These are phyloP conservation scores for Bacidia gigantensis DNA, from an alignment of 495 filamentous ascomycete genomes.

Conservation along the genomic window DNA sequence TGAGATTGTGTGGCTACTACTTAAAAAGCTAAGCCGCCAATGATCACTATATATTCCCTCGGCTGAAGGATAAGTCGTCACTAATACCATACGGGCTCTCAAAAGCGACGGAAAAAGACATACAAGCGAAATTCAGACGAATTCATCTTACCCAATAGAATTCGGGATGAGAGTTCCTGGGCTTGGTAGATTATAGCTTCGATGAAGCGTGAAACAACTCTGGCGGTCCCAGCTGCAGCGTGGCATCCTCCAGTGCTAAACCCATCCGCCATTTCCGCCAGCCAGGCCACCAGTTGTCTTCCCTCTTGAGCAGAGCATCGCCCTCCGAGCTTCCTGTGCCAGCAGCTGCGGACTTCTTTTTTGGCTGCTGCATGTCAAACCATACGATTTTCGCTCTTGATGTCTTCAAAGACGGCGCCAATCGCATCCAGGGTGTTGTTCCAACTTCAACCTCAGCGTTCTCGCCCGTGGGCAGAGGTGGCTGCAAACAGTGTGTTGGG, in stretches of 20 bases:
- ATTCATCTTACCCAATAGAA: no score
- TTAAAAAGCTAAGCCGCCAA: no score
- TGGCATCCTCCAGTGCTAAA: slow-evolving; percentile 28
- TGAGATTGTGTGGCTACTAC: no score
- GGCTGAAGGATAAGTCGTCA: no score
- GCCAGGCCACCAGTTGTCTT: slow-evolving; percentile 33
- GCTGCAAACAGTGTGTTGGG: slow-evolving; percentile 27
- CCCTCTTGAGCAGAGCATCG: slow-evolving; percentile 7
- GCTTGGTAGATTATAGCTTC: not conserved
- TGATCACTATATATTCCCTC: no score
- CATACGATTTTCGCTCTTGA: slow-evolving; percentile 21
- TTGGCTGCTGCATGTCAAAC: slow-evolving; percentile 28
- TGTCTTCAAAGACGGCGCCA: slow-evolving; percentile 17
- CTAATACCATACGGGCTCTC: no score
- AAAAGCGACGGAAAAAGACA: no score
- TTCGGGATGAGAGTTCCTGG: no score
- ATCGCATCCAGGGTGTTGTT: slow-evolving; percentile 24
- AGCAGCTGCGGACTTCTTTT: slow-evolving; percentile 6
- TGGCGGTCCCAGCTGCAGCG: slow-evolving; percentile 24
- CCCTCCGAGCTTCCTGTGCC: slow-evolving; percentile 10
- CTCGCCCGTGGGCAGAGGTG: slow-evolving; percentile 29
- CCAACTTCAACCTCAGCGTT: slow-evolving; percentile 21
- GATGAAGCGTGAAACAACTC: slow-evolving; percentile 2
- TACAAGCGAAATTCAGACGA: no score
- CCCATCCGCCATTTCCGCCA: slow-evolving; percentile 31